Percentiles rank a stretch among this genome's conserved stretches.
Conservation (phyloP, 2,329 filamentous ascomycete species). For the Calycina herbarum region DNA sequence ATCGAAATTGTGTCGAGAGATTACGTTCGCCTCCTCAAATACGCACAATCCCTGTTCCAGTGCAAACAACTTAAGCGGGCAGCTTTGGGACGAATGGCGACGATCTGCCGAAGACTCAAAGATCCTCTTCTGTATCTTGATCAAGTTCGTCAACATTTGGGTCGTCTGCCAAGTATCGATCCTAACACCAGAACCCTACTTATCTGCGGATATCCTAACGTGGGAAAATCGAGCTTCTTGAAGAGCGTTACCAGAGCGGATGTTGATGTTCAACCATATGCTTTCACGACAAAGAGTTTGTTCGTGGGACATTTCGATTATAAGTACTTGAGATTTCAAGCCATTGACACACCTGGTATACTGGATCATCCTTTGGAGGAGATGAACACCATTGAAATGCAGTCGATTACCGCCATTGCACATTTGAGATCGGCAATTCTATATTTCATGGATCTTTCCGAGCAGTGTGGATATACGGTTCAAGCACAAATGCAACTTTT, state of each 20-base stretch:
- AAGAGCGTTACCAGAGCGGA: slow-evolving; percentile 90
- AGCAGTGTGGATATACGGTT: slow-evolving; percentile 95
- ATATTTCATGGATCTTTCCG: slow-evolving; percentile 97
- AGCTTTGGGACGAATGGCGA: slow-evolving; percentile 96
- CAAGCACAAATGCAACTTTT: slow-evolving; percentile 92
- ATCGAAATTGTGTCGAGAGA: slow-evolving; percentile 96
- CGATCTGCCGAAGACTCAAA: slow-evolving; percentile 90
- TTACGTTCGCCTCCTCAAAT: slow-evolving; percentile 94
- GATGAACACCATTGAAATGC: slow-evolving; percentile 99
- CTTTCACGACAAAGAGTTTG: slow-evolving; percentile 95
- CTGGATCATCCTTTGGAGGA: slow-evolving; percentile 96
- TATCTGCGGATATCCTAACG: slow-evolving; percentile 97
- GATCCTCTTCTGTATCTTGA: slow-evolving; percentile 94
- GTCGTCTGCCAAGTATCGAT: slow-evolving; percentile 96
- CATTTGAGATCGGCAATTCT: slow-evolving; percentile 93
- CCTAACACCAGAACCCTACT: slow-evolving; percentile 94
- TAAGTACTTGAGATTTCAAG: slow-evolving; percentile 87
- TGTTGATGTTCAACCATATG: slow-evolving; percentile 96
- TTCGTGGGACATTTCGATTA: slow-evolving; percentile 98
- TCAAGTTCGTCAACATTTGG: slow-evolving; percentile 94
- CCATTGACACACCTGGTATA: slow-evolving; percentile 98
- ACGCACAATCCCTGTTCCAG: slow-evolving; percentile 95
- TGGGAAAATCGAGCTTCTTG: slow-evolving; percentile 95
- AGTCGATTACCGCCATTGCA: slow-evolving; percentile 95
- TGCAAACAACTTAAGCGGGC: slow-evolving; percentile 99